Base-by-base conservation (phyloP, 2,329 filamentous ascomycete genomes). In the Trichoderma cornu-damae region DNA sequence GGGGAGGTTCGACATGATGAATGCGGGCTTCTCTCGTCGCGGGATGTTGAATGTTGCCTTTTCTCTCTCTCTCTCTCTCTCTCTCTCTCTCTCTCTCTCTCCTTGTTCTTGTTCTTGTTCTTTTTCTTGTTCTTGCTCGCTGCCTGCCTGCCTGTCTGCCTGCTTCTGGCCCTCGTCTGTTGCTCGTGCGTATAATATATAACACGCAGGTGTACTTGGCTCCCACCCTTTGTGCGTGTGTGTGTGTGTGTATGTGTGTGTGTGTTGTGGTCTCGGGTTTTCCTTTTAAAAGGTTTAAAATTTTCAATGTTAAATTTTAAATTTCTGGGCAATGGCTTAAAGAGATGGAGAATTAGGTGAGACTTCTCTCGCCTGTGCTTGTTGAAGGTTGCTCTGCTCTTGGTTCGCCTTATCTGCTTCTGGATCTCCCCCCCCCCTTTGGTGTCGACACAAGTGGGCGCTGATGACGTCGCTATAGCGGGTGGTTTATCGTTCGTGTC, bases 1-100 rank as follows among this genome's bases (percentile, higher is more conserved):
- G 49, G 78, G 78, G 49, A 74, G 70, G 61, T 64, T 67, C 42
- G 70, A 64, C 72, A 74, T 74, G 64, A 18, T 48, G 48, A 38
- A 2, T 16, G 30, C 16, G 35, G 34, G 34, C 6, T 18, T n/a
- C n/a, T n/a, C n/a, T n/a, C n/a, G n/a, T n/a, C n/a, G n/a, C n/a
- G n/a, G n/a, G 35, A 30, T 46, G 14, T 46, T 46, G 46, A 22
- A 48, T 20, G n/a, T 26, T 16, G n/a, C 7, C n/a, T 30, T 8
- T 51, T 28, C 4, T 40, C n/a, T 18, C 35, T n/a, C 16, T 37
- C 6, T 40, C 16, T 40, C n/a, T n/a, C n/a, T n/a, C n/a, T 16
- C 14, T 28, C 20, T 52, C 32, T 32, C 42, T 24, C 3, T 2
- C 12, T 24, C 22, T 42, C 22, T 20, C 38, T 20, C 37, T 20